phyloP scores from a whole-genome alignment of 805 yeast genomes.

The Torulaspora microellipsoides region DNA sequence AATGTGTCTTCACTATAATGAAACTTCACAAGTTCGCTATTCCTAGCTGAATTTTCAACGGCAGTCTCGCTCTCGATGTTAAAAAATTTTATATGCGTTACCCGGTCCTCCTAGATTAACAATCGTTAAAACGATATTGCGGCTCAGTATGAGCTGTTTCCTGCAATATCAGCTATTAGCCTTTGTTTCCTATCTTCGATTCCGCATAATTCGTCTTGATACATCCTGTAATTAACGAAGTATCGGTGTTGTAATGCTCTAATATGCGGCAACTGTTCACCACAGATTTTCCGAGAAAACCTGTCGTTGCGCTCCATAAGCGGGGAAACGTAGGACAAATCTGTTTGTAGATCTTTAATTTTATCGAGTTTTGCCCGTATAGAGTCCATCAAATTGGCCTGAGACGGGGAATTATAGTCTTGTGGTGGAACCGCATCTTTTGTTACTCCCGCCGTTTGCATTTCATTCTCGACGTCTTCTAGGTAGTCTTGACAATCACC shows the following conservation, averaged over 20 bases:
- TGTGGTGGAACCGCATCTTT: not conserved
- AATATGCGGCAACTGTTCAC: conserved; percentile 17
- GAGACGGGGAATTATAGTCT: conserved; percentile 1
- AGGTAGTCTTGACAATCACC: conserved; percentile 1
- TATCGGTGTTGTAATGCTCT: conserved; percentile 20
- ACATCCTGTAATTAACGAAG: conserved; percentile 15
- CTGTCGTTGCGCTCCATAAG: conserved; percentile 12
- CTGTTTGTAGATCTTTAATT: conserved; percentile 6
- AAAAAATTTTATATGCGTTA: no score
- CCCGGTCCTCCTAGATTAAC: no score
- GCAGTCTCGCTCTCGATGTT: no score
- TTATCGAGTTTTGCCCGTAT: conserved; percentile 2
- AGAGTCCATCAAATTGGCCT: conserved; percentile 4
- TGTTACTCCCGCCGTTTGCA: not conserved
- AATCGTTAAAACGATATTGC: no score
- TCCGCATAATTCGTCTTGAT: conserved; percentile 18
- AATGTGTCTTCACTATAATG: no score
- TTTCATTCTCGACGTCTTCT: conserved; percentile 7
- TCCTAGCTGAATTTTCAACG: no score
- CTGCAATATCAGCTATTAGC: conserved; percentile 5
- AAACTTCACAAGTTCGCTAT: no score
- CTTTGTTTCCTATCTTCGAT: conserved; percentile 9
- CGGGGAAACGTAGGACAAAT: conserved; percentile 16
- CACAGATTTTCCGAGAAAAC: conserved; percentile 11
- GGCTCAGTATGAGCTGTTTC: no score